Percentiles rank a stretch among this genome's conserved stretches.
phyloP scores from a whole-genome alignment of 1,284 basidiomycete species.

The Cryptococcus sp. region DNA sequence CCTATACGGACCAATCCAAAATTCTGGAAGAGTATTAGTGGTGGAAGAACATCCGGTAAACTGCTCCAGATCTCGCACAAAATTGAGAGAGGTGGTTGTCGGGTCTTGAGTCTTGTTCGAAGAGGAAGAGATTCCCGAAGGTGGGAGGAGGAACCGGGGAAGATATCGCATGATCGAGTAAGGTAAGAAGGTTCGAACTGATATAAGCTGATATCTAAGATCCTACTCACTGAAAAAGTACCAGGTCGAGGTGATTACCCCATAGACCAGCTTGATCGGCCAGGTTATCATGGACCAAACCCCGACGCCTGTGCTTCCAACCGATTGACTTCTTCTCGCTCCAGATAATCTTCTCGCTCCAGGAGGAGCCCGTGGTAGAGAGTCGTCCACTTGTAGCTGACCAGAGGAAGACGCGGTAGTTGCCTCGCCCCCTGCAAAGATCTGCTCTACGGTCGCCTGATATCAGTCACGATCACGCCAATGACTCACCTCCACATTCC shows the following conservation, averaged over 20 bases:
- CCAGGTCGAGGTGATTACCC: conserved; percentile 41
- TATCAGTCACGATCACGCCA: background rate
- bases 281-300: conserved; percentile 32
- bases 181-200: conserved; percentile 44
- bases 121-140: conserved; percentile 17
- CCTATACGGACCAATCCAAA: conserved; percentile 77
- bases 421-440: conserved; percentile 20
- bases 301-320: conserved; percentile 21
- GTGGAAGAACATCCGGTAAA: conserved; percentile 29
- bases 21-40: conserved; percentile 60
- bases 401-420: background rate
- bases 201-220: background rate
- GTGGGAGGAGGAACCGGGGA: conserved; percentile 42
- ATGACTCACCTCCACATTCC: conserved; percentile 44
- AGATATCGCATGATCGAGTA: conserved; percentile 40
- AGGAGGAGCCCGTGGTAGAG: background rate
- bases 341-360: background rate
- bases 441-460: conserved; percentile 34
- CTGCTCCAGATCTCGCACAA: conserved; percentile 38
- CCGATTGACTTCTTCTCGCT: conserved; percentile 4
- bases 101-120: conserved; percentile 24
- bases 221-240: conserved; percentile 42
- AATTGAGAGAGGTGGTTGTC: conserved; percentile 25
- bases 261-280: conserved; percentile 34
- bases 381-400: background rate